Percentiles rank a stretch among this genome's conserved stretches.
phyloP scores from a whole-genome alignment of 1,139 yeast genomes.

The Eremothecium sinecaudum region DNA sequence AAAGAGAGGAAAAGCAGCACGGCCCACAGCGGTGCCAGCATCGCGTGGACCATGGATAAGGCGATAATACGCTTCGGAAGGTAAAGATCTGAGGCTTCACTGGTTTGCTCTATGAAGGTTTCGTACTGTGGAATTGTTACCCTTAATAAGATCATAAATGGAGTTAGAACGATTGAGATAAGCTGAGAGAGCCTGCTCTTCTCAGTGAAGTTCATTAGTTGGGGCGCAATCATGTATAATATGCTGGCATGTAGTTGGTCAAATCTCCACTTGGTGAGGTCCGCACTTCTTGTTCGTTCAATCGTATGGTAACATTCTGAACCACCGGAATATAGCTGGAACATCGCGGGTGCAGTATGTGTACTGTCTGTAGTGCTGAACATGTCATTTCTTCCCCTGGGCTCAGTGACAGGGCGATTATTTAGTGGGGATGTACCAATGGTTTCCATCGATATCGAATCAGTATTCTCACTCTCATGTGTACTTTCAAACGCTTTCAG shows the following conservation, averaged over 20 bases:
- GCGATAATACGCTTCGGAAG: conserved; percentile 9
- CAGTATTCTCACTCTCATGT: conserved; percentile 6
- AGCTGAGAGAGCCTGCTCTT: conserved; percentile 20
- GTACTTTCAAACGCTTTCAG: conserved; percentile 23
- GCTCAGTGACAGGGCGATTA: conserved; percentile 19
- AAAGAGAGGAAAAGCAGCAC: conserved; percentile 16
- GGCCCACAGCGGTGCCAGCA: conserved; percentile 19
- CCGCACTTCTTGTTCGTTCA: conserved; percentile 7
- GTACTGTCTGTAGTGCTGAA: conserved; percentile 1
- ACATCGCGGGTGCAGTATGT: conserved; percentile 21
- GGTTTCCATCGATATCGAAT: conserved; percentile 9
- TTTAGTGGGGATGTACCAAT: conserved; percentile 1
- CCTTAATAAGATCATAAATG: conserved; percentile 24
- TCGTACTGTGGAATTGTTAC: conserved; percentile 25
- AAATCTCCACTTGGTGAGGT: conserved; percentile 5
- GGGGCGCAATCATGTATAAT: conserved; percentile 22
- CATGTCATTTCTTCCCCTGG: conserved; percentile 7
- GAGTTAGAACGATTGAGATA: conserved; percentile 22
- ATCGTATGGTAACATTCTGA: conserved; percentile 11
- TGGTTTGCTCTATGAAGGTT: conserved; percentile 7
- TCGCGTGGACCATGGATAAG: conserved; percentile 18
- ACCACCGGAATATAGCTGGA: conserved; percentile 21
- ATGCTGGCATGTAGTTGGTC: conserved; percentile 11
- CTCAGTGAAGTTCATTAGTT: conserved; percentile 19
- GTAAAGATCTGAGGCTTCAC: background rate